Evolutionary conservation across 306 rosid genomes (phyloP).

Genomic region (Quercus variabilis): DNA sequence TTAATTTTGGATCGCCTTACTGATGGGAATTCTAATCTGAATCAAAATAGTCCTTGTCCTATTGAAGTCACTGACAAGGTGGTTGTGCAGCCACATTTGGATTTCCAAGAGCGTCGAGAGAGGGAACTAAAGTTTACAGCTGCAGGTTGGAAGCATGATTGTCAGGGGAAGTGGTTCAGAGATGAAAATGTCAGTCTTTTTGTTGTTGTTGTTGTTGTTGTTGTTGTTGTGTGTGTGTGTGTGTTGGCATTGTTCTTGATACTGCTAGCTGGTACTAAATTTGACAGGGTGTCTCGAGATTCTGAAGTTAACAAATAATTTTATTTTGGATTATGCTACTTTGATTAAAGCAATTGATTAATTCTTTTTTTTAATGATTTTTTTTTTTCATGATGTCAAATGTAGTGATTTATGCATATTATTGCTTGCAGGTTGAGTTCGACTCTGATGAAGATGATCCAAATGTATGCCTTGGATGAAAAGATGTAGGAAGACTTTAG

Average conservation of each 20-base stretch:
- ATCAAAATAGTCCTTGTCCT: conserved; percentile 3
- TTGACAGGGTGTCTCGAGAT: neutral
- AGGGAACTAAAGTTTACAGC: conserved; percentile 43
- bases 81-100: conserved; percentile 15
- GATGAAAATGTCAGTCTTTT: too few relatives aligned
- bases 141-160: conserved; percentile 47
- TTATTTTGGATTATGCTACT: neutral
- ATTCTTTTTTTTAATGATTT: neutral
- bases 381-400: neutral
- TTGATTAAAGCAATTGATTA: neutral
- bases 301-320: neutral
- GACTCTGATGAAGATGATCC: conserved; percentile 34
- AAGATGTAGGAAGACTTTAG: conserved; percentile 14
- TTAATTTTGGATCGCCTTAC: conserved; percentile 7
- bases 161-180: conserved; percentile 41
- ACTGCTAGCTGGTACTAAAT: neutral
- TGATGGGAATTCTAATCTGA: conserved; percentile 1
- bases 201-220: too few relatives aligned
- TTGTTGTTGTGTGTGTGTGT: too few relatives aligned
- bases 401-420: neutral
- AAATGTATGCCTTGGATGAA: conserved; percentile 39
- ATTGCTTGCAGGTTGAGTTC: conserved; percentile 39
- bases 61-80: neutral
- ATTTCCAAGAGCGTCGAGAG: conserved; percentile 30
- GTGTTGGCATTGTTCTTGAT: neutral